Evolutionary conservation across 371 early-diverging fungal species (phyloP).

Genomic region (Actinomucor elegans): DNA sequence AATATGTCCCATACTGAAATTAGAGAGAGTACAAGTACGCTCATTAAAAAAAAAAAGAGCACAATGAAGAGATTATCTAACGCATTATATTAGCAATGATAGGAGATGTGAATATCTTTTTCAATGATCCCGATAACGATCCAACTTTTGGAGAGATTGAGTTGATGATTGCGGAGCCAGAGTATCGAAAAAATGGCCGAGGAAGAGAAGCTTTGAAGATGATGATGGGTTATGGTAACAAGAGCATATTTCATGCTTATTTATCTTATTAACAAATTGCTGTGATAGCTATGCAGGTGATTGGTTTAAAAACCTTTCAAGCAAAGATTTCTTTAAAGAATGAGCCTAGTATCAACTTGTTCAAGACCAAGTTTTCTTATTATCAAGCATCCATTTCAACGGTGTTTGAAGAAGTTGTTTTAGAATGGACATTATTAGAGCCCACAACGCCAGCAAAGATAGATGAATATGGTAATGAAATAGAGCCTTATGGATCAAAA

Average conservation of each 20-base stretch:
- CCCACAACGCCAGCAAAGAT: background rate
- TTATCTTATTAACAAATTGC: no score
- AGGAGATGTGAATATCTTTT: conserved; percentile 93
- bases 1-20: conserved; percentile 40
- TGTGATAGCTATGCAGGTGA: conserved; percentile 42
- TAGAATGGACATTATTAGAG: conserved; percentile 46
- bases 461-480: conserved; percentile 17
- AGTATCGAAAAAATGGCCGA: conserved; percentile 62
- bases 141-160: conserved; percentile 85
- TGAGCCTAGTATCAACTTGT: conserved; percentile 68
- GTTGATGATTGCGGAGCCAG: conserved; percentile 89
- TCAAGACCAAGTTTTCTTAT: conserved; percentile 70
- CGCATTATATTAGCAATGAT: conserved; percentile 65
- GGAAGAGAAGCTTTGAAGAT: conserved; percentile 74
- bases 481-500: conserved; percentile 33
- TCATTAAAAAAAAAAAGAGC: background rate
- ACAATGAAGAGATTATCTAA: background rate
- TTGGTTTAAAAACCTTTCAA: conserved; percentile 65
- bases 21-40: conserved; percentile 39
- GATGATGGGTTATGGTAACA: conserved; percentile 81
- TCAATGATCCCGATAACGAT: conserved; percentile 76
- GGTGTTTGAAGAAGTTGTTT: conserved; percentile 78
- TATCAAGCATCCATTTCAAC: conserved; percentile 62
- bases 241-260: background rate
- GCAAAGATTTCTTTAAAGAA: conserved; percentile 83